Percentiles rank a stretch among this genome's conserved stretches.
Conservation (phyloP, 2,329 filamentous ascomycete species). For the Beauveria varroae region DNA sequence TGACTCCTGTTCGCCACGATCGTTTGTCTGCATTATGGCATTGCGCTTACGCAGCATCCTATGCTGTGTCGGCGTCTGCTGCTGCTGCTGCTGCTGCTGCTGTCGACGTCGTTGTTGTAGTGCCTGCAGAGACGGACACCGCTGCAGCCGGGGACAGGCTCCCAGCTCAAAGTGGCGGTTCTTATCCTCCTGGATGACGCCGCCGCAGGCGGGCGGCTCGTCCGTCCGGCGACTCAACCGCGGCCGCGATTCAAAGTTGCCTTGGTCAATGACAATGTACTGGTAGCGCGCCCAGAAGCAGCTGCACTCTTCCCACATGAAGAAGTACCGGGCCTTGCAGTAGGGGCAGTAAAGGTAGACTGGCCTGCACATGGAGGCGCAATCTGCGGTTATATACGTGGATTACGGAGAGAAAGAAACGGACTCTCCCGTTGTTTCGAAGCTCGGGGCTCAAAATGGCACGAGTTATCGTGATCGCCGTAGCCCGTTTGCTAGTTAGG, state of each 20-base stretch:
- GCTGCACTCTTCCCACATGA: slow-evolving; percentile 6
- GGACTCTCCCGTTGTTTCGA: neutral
- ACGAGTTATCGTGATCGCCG: neutral
- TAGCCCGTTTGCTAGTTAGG: neutral
- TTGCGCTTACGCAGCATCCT: neutral
- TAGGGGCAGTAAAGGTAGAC: neutral
- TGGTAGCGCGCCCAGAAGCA: slow-evolving; percentile 4
- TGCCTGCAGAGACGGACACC: neutral
- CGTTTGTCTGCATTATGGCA: neutral
- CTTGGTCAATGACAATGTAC: slow-evolving; percentile 3
- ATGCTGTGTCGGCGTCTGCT: neutral
- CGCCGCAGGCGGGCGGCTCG: neutral
- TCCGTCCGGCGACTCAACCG: neutral
- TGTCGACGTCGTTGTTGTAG: too few relatives aligned
- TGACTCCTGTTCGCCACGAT: neutral
- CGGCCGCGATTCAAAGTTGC: slow-evolving; percentile 2
- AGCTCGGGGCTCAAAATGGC: neutral
- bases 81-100: neutral
- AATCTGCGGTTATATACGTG: too few relatives aligned
- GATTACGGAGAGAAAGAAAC: too few relatives aligned
- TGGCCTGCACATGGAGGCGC: neutral
- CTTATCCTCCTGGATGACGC: neutral
- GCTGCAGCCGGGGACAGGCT: neutral
- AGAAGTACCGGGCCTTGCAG: slow-evolving; percentile 4
- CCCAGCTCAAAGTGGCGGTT: neutral